phyloP scores from a whole-genome alignment of 441 rosid species.

The Eruca vesicaria region DNA sequence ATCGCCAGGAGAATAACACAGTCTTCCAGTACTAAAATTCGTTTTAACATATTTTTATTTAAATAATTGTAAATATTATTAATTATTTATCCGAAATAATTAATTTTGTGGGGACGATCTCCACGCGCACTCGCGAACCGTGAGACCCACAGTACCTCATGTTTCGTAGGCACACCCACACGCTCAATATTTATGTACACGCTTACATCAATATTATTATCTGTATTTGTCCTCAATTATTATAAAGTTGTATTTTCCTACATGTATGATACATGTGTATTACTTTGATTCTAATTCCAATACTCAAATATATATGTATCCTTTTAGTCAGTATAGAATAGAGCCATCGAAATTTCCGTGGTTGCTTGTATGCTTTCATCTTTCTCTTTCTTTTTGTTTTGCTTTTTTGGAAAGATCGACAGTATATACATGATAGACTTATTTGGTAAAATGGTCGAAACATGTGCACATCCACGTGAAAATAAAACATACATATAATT shows the following conservation, averaged over 20 bases:
- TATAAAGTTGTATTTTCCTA: not conserved
- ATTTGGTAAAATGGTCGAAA: not conserved
- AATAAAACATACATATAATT: not conserved
- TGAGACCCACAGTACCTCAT: constrained; percentile 38
- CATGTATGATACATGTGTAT: not conserved
- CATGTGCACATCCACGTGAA: not conserved
- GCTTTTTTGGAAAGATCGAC: not conserved
- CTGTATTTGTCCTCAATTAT: not conserved
- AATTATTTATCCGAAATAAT: constrained; percentile 1
- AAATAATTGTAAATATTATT: not conserved
- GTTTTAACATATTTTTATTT: not conserved
- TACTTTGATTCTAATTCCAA: not conserved
- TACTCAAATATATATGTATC: not conserved
- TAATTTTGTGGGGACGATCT: constrained; percentile 30
- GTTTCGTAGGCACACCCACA: constrained; percentile 36
- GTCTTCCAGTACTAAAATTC: not conserved
- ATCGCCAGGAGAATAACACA: constrained; percentile 21
- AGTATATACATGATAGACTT: not conserved
- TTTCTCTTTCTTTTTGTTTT: not conserved
- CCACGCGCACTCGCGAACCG: constrained; percentile 34
- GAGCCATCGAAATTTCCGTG: not conserved
- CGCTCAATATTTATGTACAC: constrained; percentile 36
- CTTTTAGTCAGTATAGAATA: not conserved
- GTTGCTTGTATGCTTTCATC: not conserved
- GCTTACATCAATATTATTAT: constrained; percentile 20